Evolutionary conservation across 2,329 filamentous ascomycete genomes (phyloP), one percentile per base, ranked within the genome.

Genomic region (Penicillium sp.): DNA sequence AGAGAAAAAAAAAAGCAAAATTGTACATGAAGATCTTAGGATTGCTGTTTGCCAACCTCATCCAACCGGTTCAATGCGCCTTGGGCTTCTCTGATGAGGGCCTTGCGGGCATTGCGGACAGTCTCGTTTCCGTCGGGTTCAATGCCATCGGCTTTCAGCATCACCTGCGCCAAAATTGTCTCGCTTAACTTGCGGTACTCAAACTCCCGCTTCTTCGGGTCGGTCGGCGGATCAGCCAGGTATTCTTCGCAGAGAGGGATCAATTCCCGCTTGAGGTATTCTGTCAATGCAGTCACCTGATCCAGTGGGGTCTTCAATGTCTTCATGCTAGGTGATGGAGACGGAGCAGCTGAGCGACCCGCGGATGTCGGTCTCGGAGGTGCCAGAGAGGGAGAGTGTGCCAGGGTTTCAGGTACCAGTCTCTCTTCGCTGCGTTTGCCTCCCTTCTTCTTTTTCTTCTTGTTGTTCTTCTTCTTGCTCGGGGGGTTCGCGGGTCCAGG

Each of bases 121-220:
- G 88, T 82, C 63, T 88, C 85, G 6, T 83, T 75, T 75, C 91
- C 88, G 69, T 96, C 91, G 3, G 82, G 80, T 66, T 95, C 89
- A 13, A 97, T 80, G 7, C 91, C 86, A 70, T 93, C 90, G 5
- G 96, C 76, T 84, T 81, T 81, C 60, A 83, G 61, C 53, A 81
- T 69, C 17, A 82, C 72, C 65, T 82, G 78, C 19, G 73, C 70
- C 67, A 82, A 62, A 12, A 81, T 76, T 1, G 74, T 79, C 70
- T 82, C 81, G 58, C 72, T 77, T 49, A 83, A 65, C 56, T 76
- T 79, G 61, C 75, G 78, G 62, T 82, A 74, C 64, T 82, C 80
- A 58, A 77, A 78, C 26, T 77, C 76, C 38, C 79, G 74, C 37
- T 72, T 69, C 65, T 80, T 78, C 6, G 65, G 47, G 10, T 82